phyloP scores from a whole-genome alignment of 345 rosid species.

The Sonneratia alba region DNA sequence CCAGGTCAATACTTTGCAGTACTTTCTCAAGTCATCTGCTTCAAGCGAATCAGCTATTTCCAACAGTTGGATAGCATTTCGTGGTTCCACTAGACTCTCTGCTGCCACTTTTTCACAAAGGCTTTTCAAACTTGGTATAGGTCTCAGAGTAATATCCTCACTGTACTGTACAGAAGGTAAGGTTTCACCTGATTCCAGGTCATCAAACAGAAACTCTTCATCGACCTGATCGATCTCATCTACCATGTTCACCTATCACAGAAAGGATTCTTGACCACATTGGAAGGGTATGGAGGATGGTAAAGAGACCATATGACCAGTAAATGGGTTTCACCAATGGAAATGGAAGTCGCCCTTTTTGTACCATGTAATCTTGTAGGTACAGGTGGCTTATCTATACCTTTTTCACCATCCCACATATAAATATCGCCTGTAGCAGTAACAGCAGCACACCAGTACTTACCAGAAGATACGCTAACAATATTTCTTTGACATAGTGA shows the following conservation, averaged over 20 bases:
- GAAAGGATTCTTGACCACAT: slow-evolving; percentile 17
- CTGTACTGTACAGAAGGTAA: slow-evolving; percentile 18
- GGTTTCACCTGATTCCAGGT: slow-evolving; percentile 27
- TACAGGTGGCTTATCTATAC: slow-evolving; percentile 42
- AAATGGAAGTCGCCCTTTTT: slow-evolving; percentile 77
- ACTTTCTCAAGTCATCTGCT: slow-evolving; percentile 71
- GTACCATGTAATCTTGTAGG: slow-evolving; percentile 68
- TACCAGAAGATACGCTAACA: slow-evolving; percentile 85
- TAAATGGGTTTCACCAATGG: slow-evolving; percentile 94
- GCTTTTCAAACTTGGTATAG: slow-evolving; percentile 64
- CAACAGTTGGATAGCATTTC: slow-evolving; percentile 76
- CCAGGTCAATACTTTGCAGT: slow-evolving; percentile 64
- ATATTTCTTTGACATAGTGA: slow-evolving; percentile 45
- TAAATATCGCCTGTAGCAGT: slow-evolving; percentile 83
- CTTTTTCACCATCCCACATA: slow-evolving; percentile 84
- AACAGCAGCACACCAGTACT: slow-evolving; percentile 83
- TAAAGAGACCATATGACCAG: slow-evolving; percentile 72
- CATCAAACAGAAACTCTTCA: slow-evolving; percentile 54
- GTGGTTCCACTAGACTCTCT: slow-evolving; percentile 80
- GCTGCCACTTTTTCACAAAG: slow-evolving; percentile 92
- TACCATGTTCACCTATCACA: slow-evolving; percentile 22
- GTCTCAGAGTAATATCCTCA: slow-evolving; percentile 18
- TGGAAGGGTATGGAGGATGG: slow-evolving; percentile 58
- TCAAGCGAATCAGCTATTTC: slow-evolving; percentile 94
- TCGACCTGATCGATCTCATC: slow-evolving; percentile 42